These are phyloP conservation scores for Malus hybrid DNA, from an alignment of 331 rosid genomes.

Conservation along the genomic window DNA sequence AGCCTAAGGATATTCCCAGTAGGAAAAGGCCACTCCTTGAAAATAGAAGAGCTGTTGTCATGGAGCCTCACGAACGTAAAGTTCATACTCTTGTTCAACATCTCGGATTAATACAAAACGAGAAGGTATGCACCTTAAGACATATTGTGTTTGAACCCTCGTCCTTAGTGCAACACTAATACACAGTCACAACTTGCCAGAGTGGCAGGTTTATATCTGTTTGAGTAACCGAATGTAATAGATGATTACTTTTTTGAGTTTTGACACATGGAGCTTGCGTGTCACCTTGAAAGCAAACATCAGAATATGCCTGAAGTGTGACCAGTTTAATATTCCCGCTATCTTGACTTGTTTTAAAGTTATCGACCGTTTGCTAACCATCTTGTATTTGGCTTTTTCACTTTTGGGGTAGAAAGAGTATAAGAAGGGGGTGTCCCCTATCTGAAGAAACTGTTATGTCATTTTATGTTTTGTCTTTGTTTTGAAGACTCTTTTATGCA, in stretches of 20 bases:
- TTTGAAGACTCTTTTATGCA: not conserved
- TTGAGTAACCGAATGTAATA: too few relatives aligned
- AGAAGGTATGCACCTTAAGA: constrained; percentile 40
- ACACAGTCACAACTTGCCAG: not conserved
- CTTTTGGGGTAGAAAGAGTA: not conserved
- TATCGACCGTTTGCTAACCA: not conserved
- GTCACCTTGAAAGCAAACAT: not conserved
- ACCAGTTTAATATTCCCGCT: not conserved
- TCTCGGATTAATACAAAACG: constrained; percentile 37
- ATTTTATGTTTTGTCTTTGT: not conserved
- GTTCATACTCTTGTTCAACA: constrained; percentile 64
- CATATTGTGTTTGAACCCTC: constrained; percentile 9
- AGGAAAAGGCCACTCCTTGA: constrained; percentile 41
- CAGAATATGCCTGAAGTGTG: not conserved
- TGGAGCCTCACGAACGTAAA: constrained; percentile 69
- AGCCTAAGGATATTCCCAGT: constrained; percentile 55
- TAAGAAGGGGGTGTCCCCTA: too few relatives aligned
- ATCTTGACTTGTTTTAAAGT: not conserved
- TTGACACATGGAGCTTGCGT: not conserved
- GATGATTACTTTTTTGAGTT: not conserved
- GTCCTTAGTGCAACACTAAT: not conserved
- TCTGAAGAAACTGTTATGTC: too few relatives aligned
- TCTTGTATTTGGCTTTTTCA: not conserved
- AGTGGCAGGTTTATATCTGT: not conserved
- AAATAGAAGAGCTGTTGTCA: constrained; percentile 56